These are phyloP conservation scores for Tieghemostelium lacteum DNA, from an alignment of 78 protist genomes.

Conservation along the genomic window DNA sequence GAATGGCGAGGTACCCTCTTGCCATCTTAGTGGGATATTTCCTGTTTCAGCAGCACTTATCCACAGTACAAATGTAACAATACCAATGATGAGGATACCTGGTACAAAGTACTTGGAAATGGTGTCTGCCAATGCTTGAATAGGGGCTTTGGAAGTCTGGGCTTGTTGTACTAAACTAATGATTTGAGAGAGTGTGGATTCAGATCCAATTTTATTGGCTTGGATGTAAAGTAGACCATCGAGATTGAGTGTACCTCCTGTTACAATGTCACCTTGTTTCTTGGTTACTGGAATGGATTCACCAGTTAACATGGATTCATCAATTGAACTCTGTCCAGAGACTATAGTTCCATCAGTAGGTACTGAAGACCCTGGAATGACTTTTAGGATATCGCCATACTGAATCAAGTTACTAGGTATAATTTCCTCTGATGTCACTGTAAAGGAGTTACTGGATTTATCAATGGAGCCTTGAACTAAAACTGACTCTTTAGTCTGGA, in stretches of 20 bases:
- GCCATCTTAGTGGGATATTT: constrained; percentile 29
- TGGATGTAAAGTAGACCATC: constrained; percentile 68
- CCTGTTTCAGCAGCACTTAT: constrained; percentile 30
- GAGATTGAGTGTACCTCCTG: constrained; percentile 94
- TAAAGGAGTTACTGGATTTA: background rate
- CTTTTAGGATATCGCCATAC: constrained; percentile 87
- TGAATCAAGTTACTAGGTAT: constrained; percentile 53
- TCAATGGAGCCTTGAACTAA: background rate
- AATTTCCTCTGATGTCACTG: constrained; percentile 39
- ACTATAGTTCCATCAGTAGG: constrained; percentile 89
- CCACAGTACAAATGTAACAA: constrained; percentile 89
- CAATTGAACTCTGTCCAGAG: constrained; percentile 69
- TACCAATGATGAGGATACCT: constrained; percentile 79
- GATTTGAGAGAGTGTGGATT: constrained; percentile 88
- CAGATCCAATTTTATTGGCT: constrained; percentile 85
- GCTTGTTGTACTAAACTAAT: constrained; percentile 93
- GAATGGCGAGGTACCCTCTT: constrained; percentile 32
- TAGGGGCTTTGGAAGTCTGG: constrained; percentile 89
- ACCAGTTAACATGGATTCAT: constrained; percentile 95
- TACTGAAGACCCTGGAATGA: constrained; percentile 69
- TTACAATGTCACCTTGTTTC: constrained; percentile 76
- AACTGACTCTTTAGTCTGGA: constrained; percentile 78
- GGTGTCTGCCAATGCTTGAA: constrained; percentile 87
- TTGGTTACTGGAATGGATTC: constrained; percentile 90
- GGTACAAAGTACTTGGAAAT: constrained; percentile 92